Percentiles rank a stretch among this genome's conserved stretches.
phyloP scores from a whole-genome alignment of 2,329 filamentous ascomycete species.

The Dothiorella sarmentorum region DNA sequence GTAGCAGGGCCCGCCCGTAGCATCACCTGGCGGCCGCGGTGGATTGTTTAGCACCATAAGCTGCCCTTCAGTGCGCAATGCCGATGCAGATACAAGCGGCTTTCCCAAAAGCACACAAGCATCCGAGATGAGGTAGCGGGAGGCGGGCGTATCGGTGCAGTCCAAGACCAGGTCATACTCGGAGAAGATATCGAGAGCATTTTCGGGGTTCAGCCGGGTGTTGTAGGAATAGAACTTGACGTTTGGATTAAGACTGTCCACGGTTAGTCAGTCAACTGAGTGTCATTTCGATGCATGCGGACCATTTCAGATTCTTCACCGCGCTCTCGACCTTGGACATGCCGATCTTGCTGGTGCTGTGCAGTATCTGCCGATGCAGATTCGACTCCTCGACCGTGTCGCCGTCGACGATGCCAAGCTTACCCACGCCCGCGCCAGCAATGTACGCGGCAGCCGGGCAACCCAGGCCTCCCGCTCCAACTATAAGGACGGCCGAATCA shows the following conservation, averaged over 20 bases:
- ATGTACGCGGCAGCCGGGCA: slow-evolving; percentile 93
- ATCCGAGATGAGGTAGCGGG: slow-evolving; percentile 90
- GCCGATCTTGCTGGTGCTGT: slow-evolving; percentile 67
- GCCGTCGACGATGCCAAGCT: slow-evolving; percentile 78
- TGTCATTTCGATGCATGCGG: slow-evolving; percentile 25
- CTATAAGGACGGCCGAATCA: slow-evolving; percentile 67
- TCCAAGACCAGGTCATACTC: slow-evolving; percentile 83
- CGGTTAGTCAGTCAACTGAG: background rate
- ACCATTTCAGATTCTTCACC: slow-evolving; percentile 42
- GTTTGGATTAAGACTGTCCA: slow-evolving; percentile 65
- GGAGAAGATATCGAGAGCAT: slow-evolving; percentile 63
- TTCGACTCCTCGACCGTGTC: slow-evolving; percentile 88
- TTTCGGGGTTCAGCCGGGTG: slow-evolving; percentile 64
- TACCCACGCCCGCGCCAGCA: slow-evolving; percentile 82
- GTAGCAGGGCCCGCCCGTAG: slow-evolving; percentile 76
- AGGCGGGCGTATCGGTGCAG: slow-evolving; percentile 90
- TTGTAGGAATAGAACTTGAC: slow-evolving; percentile 62
- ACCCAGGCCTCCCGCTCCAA: slow-evolving; percentile 85
- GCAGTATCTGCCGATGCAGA: slow-evolving; percentile 85
- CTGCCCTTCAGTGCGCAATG: slow-evolving; percentile 84
- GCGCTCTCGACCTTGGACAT: slow-evolving; percentile 77
- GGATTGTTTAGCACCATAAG: slow-evolving; percentile 85
- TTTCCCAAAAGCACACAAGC: slow-evolving; percentile 76
- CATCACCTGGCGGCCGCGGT: slow-evolving; percentile 56
- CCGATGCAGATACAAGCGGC: slow-evolving; percentile 83